Percentiles rank a stretch among this genome's conserved stretches.
Conservation (phyloP, 345 rosid genomes). For the Eucalyptus cloeziana region DNA sequence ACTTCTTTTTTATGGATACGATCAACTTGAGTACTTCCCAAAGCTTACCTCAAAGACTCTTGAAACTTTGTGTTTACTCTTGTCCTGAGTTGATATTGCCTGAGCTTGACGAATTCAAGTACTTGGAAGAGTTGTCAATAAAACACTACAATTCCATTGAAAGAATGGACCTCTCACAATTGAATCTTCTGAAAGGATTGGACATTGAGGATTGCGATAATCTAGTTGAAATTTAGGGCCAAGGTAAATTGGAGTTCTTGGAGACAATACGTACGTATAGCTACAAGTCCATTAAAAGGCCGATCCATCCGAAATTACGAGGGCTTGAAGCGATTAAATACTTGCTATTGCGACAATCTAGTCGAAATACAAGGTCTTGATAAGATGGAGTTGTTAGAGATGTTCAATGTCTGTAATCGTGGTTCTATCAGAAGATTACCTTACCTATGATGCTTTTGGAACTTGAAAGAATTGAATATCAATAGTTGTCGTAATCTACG, state of each 20-base stretch:
- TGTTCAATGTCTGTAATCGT: neutral
- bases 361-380: neutral
- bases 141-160: neutral
- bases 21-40: neutral
- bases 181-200: neutral
- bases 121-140: neutral
- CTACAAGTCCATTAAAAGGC: neutral
- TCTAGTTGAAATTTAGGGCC: neutral
- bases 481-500: neutral
- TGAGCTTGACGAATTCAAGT: neutral
- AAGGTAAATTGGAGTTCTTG: neutral
- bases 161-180: neutral
- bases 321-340: neutral
- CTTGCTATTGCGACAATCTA: neutral
- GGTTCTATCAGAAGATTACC: neutral
- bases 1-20: neutral
- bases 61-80: neutral
- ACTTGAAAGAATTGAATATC: too few relatives aligned
- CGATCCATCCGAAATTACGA: accelerated
- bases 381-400: neutral
- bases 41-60: neutral
- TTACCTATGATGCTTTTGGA: neutral
- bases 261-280: accelerated
- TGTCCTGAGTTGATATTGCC: neutral
- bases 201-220: accelerated